Base-by-base conservation (phyloP, 352 stramenopile species). In the Pythium myriotylum region DNA sequence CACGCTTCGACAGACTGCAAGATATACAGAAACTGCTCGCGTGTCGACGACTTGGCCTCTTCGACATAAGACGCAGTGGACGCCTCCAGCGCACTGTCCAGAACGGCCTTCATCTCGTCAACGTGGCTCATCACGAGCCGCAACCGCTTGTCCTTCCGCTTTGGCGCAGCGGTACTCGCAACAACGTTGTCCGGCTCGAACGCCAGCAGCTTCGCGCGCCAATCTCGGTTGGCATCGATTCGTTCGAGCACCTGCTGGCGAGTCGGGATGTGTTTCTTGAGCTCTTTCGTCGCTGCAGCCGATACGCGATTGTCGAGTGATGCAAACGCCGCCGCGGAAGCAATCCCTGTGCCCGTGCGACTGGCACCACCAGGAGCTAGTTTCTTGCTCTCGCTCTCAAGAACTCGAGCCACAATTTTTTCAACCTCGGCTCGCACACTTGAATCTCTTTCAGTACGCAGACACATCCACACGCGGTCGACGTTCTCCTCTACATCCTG, bases 211-310 rank as follows among this genome's bases (percentile, higher is more conserved):
- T 76, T 78, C 0, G 70, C 77, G 46, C 70, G 70, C 59, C 64
- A 81, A 37, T 35, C 29, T 35, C 29, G 29, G 10, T 10, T 35
- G 5, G 29, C 29, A 35, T 67, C 73, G 20, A 72, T 29, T 19
- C 55, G 24, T n/a, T 57, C 62, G 6, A 72, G 56, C 24, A 77
- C 60, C 26, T 77, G 63, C 0, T 48, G 26, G 48, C 62, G 67
- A 9, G 60, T 60, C 13, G 76, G 77, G 2, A 89, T 53, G 4
- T 76, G 71, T 16, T 76, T 73, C 23, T 76, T 83, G 54, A 84
- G 54, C 49, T 89, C 81, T 48, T 77, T 86, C 1, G 81, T 90
- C 0, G 79, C 81, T 20, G 72, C 64, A 39, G 72, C 68, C n/a
- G 81, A 91, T 22, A 88, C 43, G 16, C 62, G 54, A 19, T 66